Evolutionary conservation across 371 early-diverging fungal genomes (phyloP).

Genomic region (Syncephalis fuscata): DNA sequence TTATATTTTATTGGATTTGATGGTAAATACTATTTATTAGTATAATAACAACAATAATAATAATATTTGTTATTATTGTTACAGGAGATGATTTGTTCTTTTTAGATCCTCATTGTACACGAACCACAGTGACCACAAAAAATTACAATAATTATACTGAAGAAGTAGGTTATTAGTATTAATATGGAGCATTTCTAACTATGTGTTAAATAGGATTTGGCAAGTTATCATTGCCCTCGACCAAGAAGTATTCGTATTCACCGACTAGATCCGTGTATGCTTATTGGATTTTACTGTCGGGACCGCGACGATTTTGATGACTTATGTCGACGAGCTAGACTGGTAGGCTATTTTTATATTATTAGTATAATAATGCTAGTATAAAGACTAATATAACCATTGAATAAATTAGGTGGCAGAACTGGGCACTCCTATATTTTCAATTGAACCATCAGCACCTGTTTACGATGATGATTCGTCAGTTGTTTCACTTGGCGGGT

Average conservation of each 20-base stretch:
- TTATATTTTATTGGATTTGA: slow-evolving; percentile 82
- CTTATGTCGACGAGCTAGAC: slow-evolving; percentile 29
- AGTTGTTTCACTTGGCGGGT: too few species aligned
- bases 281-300: slow-evolving; percentile 75
- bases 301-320: slow-evolving; percentile 39
- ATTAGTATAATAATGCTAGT: too few species aligned
- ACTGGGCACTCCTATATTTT: background rate
- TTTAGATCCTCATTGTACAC: slow-evolving; percentile 85
- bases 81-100: slow-evolving; percentile 64
- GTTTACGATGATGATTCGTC: too few species aligned
- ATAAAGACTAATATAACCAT: too few species aligned
- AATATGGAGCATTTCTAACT: background rate
- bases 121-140: slow-evolving; percentile 44
- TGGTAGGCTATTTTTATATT: slow-evolving; percentile 14
- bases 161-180: too few species aligned
- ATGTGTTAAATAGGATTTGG: slow-evolving; percentile 60
- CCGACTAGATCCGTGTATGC: slow-evolving; percentile 82
- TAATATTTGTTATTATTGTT: background rate
- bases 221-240: slow-evolving; percentile 64
- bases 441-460: too few species aligned
- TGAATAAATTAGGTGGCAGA: background rate
- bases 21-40: slow-evolving; percentile 16
- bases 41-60: too few species aligned
- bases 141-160: background rate
- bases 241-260: slow-evolving; percentile 54